A percentile compares a stretch with the other conserved stretches of the same genome.
Conservation (phyloP, 768 basidiomycete species). For the Lactifluus pinguis region DNA sequence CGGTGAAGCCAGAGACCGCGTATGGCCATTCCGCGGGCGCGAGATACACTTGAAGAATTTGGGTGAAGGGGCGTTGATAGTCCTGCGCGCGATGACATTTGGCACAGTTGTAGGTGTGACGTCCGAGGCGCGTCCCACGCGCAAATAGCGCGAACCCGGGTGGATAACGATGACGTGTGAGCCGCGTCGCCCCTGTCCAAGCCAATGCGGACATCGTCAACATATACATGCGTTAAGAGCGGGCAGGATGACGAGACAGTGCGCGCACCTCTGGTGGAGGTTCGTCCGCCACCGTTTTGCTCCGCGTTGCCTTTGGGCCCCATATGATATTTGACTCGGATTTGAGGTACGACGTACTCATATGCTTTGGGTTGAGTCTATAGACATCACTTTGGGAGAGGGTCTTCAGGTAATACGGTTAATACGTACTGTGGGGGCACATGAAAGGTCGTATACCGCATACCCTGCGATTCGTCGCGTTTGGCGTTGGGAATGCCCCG, state of each 20-base stretch:
- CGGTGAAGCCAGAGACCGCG: conserved; percentile 21
- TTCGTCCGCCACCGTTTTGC: conserved; percentile 9
- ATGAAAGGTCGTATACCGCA: conserved; percentile 74
- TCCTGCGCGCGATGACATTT: conserved; percentile 65
- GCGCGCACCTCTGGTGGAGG: conserved; percentile 22
- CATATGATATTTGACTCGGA: conserved; percentile 66
- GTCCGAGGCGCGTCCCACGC: conserved; percentile 71
- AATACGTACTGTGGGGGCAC: conserved; percentile 47
- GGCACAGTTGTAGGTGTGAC: conserved; percentile 61
- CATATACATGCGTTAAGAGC: background rate
- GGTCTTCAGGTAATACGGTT: background rate
- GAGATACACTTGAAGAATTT: conserved; percentile 42
- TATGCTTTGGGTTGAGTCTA: conserved; percentile 75
- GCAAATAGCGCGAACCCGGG: conserved; percentile 63
- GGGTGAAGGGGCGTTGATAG: conserved; percentile 36
- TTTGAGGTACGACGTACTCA: conserved; percentile 70
- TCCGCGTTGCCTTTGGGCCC: conserved; percentile 51
- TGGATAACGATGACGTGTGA: conserved; percentile 74
- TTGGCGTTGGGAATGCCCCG: conserved; percentile 75
- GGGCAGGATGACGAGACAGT: background rate
- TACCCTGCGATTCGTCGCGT: conserved; percentile 64
- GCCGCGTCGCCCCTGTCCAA: conserved; percentile 47
- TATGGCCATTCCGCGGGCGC: conserved; percentile 39
- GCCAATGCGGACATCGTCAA: conserved; percentile 15
- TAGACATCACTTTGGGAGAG: background rate